These are phyloP conservation scores for Lactifluus hygrophoroides DNA, from an alignment of 768 basidiomycete genomes.

Conservation along the genomic window DNA sequence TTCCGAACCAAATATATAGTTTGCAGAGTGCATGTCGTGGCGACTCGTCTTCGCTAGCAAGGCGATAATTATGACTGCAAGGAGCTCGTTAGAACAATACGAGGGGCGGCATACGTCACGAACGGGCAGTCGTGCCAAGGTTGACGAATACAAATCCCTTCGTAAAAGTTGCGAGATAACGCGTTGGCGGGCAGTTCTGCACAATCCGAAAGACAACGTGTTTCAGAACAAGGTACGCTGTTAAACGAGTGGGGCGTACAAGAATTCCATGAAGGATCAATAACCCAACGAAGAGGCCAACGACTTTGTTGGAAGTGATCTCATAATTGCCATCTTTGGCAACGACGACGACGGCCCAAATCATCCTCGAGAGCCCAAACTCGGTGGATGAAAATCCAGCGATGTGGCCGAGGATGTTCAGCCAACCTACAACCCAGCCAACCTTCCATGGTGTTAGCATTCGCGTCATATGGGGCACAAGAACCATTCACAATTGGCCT, in stretches of 20 bases:
- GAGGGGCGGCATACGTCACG: slow-evolving; percentile 20
- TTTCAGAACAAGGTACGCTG: not conserved
- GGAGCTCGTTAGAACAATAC: not conserved
- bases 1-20: slow-evolving; percentile 68
- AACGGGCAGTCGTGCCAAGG: slow-evolving; percentile 65
- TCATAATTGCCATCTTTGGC: slow-evolving; percentile 52
- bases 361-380: slow-evolving; percentile 74
- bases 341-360: slow-evolving; percentile 67
- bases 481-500: slow-evolving; percentile 45
- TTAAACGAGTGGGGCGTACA: slow-evolving; percentile 28
- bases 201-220: not conserved
- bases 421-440: slow-evolving; percentile 76
- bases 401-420: slow-evolving; percentile 78
- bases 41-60: slow-evolving; percentile 67
- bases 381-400: slow-evolving; percentile 83
- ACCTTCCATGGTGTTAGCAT: slow-evolving; percentile 31
- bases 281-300: slow-evolving; percentile 72
- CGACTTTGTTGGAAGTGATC: slow-evolving; percentile 61
- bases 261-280: slow-evolving; percentile 71
- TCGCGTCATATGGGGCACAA: not conserved
- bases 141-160: slow-evolving; percentile 81
- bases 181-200: slow-evolving; percentile 65
- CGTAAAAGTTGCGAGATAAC: slow-evolving; percentile 65
- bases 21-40: slow-evolving; percentile 70
- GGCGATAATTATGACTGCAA: slow-evolving; percentile 71